Percentiles rank a stretch among this genome's conserved stretches.
Conservation (phyloP, 345 rosid species). For the Rhizophora mangle region DNA sequence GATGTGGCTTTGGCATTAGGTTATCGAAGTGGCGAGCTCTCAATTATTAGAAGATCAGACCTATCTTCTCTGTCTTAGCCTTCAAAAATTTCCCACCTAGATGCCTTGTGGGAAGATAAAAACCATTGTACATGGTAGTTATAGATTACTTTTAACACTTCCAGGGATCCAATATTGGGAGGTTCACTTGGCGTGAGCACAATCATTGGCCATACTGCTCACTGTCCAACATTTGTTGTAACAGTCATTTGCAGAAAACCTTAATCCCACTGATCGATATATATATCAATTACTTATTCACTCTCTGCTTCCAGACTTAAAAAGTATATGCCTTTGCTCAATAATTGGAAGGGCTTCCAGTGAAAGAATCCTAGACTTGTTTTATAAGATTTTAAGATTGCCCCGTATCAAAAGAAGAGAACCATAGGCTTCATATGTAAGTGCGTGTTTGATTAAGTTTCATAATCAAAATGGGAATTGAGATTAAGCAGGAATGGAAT, state of each 20-base stretch:
- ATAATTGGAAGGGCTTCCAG: too few species aligned
- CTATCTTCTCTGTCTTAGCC: conserved; percentile 54
- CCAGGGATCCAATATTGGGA: not conserved
- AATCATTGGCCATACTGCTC: conserved; percentile 1
- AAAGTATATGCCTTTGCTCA: too few species aligned
- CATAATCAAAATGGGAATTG: too few species aligned
- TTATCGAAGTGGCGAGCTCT: conserved; percentile 51
- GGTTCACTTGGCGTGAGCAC: not conserved
- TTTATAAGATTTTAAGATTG: too few species aligned
- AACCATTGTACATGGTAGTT: conserved; percentile 4
- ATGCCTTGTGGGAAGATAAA: not conserved
- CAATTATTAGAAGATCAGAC: conserved; percentile 47
- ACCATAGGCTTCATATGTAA: too few species aligned
- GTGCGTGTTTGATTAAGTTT: too few species aligned
- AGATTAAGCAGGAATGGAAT: too few species aligned
- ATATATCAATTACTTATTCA: not conserved
- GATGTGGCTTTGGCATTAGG: conserved; percentile 36
- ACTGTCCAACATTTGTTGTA: conserved; percentile 7
- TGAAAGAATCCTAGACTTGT: too few species aligned
- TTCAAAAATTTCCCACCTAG: conserved; percentile 17
- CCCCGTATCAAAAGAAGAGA: too few species aligned
- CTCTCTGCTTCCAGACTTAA: not conserved
- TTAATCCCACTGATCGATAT: not conserved
- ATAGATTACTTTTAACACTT: conserved; percentile 1
- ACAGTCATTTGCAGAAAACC: not conserved